Base-by-base conservation (phyloP, 2,329 filamentous ascomycete species). In the Aureobasidium vineae region DNA sequence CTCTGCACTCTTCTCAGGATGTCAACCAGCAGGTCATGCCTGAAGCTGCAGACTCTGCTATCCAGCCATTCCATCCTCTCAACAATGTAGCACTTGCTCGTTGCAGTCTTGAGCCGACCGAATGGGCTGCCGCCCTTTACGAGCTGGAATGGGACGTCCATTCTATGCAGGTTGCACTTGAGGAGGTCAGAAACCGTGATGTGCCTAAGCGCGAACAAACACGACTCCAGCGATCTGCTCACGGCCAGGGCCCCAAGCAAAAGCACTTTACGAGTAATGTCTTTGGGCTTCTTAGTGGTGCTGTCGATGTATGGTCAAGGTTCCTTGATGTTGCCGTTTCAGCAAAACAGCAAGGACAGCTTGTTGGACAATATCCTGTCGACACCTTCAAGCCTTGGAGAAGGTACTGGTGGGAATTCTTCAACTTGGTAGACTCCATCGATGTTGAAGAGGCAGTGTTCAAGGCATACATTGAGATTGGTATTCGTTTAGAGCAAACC, bases 361-460 rank as follows among this genome's bases (percentile, higher is more conserved):
- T 64, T 23, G 49, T 45, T 10, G 59, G 21, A 26, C 23, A 54
- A 19, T 13, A 59, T 11, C 13, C 16, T 19, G 56, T 47, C 1
- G 49, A 45, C 21, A 66, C 56, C 1, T 68, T 76, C 5, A 75
- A 75, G 41, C 67, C 71, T 13, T 54, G 78, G 31, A 70, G 71
- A 16, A 70, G 71, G 4, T 79, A 84, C 65, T 83, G 83, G 71
- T 80, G 78, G 74, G 81, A 84, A 68, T 75, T 86, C 38, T 76
- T 82, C 47, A 69, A 73, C 47, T 72, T 84, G 40, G 77, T 79
- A 19, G 72, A 78, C 56, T 73, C 74, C 11, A 71, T 71, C 5
- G 74, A 76, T 28, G 78, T 86, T 50, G 81, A 86, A 66, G 80
- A 84, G 53, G 82, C 82, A 10, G 76, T 79, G 11, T 84, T 86